Evolutionary conservation across 2,329 filamentous ascomycete genomes (phyloP).

Genomic region (Raffaelea arxii): DNA sequence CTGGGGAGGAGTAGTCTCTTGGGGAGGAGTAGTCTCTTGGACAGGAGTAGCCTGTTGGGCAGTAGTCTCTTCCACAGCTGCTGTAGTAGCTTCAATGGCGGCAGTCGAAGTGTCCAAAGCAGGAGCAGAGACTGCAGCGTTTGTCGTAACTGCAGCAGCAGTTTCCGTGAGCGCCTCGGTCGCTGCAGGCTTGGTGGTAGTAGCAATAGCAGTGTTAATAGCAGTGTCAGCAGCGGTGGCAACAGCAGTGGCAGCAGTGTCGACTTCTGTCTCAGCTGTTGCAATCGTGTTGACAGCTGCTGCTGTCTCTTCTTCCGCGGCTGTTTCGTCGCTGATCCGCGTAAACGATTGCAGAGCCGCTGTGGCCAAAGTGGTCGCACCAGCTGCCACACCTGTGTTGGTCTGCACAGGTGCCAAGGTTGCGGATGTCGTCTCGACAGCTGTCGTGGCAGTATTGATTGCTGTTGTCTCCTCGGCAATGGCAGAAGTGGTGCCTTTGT

Average conservation of each 20-base stretch:
- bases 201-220: neutral
- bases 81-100: neutral
- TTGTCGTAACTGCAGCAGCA: neutral
- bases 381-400: neutral
- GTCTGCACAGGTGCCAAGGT: neutral
- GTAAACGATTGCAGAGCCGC: constrained; percentile 1
- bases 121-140: neutral
- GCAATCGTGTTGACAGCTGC: neutral
- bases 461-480: neutral
- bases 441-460: neutral
- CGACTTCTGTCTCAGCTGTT: neutral
- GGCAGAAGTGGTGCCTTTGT: neutral
- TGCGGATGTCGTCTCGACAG: neutral
- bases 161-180: neutral
- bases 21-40: no score
- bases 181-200: neutral
- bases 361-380: neutral
- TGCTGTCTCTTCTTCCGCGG: neutral
- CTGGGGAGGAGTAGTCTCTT: no score
- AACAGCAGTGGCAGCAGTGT: neutral
- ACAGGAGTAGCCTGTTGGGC: neutral
- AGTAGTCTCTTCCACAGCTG: neutral
- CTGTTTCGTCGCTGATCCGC: neutral
- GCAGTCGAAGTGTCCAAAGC: neutral
- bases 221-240: neutral